Conservation (phyloP, 495 filamentous ascomycete species). For the Daldinia bambusicola region DNA sequence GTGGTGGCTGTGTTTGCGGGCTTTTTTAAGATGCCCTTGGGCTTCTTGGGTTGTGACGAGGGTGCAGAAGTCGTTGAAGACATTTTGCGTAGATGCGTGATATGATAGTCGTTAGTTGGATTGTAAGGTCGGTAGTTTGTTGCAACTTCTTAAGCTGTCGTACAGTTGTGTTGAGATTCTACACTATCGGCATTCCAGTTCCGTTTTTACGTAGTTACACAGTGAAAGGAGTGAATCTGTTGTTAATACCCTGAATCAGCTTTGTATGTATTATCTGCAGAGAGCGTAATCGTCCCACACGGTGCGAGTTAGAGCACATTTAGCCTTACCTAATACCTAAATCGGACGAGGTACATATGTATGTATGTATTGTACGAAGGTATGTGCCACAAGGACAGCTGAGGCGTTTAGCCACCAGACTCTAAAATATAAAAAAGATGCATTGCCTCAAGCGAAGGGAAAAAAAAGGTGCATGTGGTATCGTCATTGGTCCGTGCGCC, state of each 20-base stretch:
- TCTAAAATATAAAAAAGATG: background rate
- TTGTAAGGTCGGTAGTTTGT: background rate
- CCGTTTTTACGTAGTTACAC: slow-evolving; percentile 1
- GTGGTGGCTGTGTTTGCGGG: slow-evolving; percentile 28
- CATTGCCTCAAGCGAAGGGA: slow-evolving; percentile 7
- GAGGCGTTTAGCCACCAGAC: slow-evolving; percentile 8
- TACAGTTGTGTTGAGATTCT: too few species aligned
- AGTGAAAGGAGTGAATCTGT: background rate
- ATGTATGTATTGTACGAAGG: too few species aligned
- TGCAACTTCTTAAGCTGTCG: background rate
- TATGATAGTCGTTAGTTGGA: background rate
- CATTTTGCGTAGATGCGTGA: slow-evolving; percentile 7
- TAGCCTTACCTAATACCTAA: background rate
- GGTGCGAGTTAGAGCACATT: background rate
- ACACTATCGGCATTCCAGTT: background rate
- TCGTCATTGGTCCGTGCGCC: slow-evolving; percentile 46
- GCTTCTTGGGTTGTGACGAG: slow-evolving; percentile 38
- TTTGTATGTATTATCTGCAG: slow-evolving; percentile 6
- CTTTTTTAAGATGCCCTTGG: slow-evolving; percentile 69
- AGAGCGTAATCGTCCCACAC: background rate
- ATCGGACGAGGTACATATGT: background rate
- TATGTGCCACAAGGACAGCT: slow-evolving; percentile 1
- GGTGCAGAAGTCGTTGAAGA: slow-evolving; percentile 8
- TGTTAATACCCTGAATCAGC: background rate
- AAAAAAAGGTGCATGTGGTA: slow-evolving; percentile 21